Conservation (phyloP, 108 stramenopile genomes). For the Nitzschia sp. region DNA sequence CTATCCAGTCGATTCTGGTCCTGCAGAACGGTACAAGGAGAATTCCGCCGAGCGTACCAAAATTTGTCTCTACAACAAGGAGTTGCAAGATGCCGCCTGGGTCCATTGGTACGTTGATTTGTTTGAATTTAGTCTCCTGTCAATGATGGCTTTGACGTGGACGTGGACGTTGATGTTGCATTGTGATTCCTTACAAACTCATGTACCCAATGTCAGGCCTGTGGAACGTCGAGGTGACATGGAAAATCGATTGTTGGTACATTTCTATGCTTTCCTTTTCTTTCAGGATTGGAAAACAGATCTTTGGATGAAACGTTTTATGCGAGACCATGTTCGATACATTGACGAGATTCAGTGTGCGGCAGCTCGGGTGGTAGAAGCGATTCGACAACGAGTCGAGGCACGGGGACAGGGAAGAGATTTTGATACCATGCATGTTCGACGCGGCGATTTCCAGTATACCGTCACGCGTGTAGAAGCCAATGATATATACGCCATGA, state of each 20-base stretch:
- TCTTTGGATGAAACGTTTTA: slow-evolving; percentile 73
- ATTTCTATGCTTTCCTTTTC: slow-evolving; percentile 92
- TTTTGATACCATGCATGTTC: slow-evolving; percentile 85
- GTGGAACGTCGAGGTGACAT: slow-evolving; percentile 41
- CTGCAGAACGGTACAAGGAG: slow-evolving; percentile 70
- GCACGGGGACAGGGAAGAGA: slow-evolving; percentile 18
- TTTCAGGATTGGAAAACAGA: slow-evolving; percentile 87
- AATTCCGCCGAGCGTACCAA: slow-evolving; percentile 54
- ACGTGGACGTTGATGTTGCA: too few relatives aligned
- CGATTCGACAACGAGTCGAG: slow-evolving; percentile 58
- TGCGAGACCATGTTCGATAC: slow-evolving; percentile 88
- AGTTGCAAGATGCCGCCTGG: slow-evolving; percentile 63
- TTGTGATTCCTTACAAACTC: background rate
- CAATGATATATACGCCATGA: slow-evolving; percentile 48
- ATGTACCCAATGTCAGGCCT: slow-evolving; percentile 29
- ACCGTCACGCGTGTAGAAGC: slow-evolving; percentile 62
- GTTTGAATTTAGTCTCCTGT: too few relatives aligned
- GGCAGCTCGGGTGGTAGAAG: slow-evolving; percentile 81
- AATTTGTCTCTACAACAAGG: slow-evolving; percentile 74
- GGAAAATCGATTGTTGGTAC: slow-evolving; percentile 68
- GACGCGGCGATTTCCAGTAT: slow-evolving; percentile 83
- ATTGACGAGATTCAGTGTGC: slow-evolving; percentile 90
- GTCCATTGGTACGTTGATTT: slow-evolving; percentile 66
- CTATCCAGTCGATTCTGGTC: slow-evolving; percentile 61
- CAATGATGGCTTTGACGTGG: too few relatives aligned